Percentiles rank a stretch among this genome's conserved stretches.
Evolutionary conservation across 805 yeast genomes (phyloP).

Genomic region (Myxozyma geophila): DNA sequence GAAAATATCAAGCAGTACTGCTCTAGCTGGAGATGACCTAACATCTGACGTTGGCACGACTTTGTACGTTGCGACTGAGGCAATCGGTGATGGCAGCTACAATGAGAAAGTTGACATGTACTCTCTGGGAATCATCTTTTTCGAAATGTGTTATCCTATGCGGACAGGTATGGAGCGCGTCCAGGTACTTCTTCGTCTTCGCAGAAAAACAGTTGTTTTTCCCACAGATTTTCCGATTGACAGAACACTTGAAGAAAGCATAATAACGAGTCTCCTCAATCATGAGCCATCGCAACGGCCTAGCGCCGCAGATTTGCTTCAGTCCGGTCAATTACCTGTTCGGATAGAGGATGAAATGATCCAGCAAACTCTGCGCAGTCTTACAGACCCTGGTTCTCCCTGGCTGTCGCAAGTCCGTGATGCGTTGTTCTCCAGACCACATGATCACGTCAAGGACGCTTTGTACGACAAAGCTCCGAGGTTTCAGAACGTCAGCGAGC

Average conservation of each 20-base stretch:
- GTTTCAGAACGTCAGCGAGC: conserved; percentile 49
- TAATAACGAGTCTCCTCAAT: conserved; percentile 68
- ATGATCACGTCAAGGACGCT: conserved; percentile 80
- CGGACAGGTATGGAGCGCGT: conserved; percentile 95
- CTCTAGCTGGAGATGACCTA: conserved; percentile 51
- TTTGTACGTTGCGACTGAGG: conserved; percentile 89
- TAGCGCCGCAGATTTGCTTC: conserved; percentile 71
- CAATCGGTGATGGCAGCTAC: conserved; percentile 68
- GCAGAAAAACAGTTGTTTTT: conserved; percentile 64
- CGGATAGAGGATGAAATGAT: conserved; percentile 89
- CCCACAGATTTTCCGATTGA: conserved; percentile 65
- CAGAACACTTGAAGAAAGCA: conserved; percentile 63
- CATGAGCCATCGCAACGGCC: conserved; percentile 84
- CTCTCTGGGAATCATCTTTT: conserved; percentile 90
- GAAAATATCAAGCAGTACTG: conserved; percentile 12
- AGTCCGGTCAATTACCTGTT: conserved; percentile 83
- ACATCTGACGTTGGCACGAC: conserved; percentile 95
- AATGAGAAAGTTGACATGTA: conserved; percentile 95
- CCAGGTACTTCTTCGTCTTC: conserved; percentile 64
- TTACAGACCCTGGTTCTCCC: conserved; percentile 88
- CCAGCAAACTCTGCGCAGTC: conserved; percentile 80
- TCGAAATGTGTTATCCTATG: conserved; percentile 87
- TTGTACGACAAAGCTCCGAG: conserved; percentile 63
- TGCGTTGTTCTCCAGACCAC: conserved; percentile 82
- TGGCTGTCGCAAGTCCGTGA: conserved; percentile 93